Conservation (phyloP, 495 filamentous ascomycete species). For the Hypoxylon intermedium region DNA sequence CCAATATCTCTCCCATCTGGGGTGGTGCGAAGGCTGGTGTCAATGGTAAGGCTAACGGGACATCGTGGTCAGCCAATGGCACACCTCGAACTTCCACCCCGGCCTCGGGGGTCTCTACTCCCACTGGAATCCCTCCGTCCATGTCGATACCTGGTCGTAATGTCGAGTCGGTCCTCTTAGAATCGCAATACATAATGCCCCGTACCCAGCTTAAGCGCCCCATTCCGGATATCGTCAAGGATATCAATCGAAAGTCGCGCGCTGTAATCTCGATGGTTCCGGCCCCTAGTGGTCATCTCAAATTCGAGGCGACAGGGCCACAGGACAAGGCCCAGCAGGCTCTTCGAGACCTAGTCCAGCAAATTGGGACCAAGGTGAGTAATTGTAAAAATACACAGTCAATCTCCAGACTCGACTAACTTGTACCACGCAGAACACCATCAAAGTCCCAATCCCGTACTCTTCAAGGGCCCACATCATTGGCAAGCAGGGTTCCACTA, state of each 20-base stretch:
- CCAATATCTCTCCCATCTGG: slow-evolving; percentile 68
- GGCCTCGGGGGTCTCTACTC: slow-evolving; percentile 63
- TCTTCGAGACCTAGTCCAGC: slow-evolving; percentile 81
- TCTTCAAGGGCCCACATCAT: slow-evolving; percentile 87
- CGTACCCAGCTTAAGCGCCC: slow-evolving; percentile 81
- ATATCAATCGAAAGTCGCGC: slow-evolving; percentile 87
- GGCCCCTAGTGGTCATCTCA: slow-evolving; percentile 68
- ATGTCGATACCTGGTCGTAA: slow-evolving; percentile 80
- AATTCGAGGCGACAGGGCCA: slow-evolving; percentile 83
- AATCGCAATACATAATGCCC: slow-evolving; percentile 73
- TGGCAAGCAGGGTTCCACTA: slow-evolving; percentile 85
- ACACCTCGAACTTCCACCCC: slow-evolving; percentile 64
- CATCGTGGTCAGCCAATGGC: slow-evolving; percentile 57
- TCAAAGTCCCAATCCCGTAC: slow-evolving; percentile 79
- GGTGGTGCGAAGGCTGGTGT: slow-evolving; percentile 48
- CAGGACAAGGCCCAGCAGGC: slow-evolving; percentile 79
- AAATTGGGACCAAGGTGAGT: slow-evolving; percentile 82
- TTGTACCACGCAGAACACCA: slow-evolving; percentile 62
- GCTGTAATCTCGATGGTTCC: slow-evolving; percentile 79
- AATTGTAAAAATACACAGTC: not conserved
- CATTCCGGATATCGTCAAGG: slow-evolving; percentile 78
- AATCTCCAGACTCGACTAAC: slow-evolving; percentile 13
- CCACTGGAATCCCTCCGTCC: slow-evolving; percentile 63
- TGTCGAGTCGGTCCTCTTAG: slow-evolving; percentile 74
- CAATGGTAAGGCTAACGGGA: slow-evolving; percentile 68